Evolutionary conservation across 108 stramenopile species (phyloP).

Genomic region (Seminavis robusta): DNA sequence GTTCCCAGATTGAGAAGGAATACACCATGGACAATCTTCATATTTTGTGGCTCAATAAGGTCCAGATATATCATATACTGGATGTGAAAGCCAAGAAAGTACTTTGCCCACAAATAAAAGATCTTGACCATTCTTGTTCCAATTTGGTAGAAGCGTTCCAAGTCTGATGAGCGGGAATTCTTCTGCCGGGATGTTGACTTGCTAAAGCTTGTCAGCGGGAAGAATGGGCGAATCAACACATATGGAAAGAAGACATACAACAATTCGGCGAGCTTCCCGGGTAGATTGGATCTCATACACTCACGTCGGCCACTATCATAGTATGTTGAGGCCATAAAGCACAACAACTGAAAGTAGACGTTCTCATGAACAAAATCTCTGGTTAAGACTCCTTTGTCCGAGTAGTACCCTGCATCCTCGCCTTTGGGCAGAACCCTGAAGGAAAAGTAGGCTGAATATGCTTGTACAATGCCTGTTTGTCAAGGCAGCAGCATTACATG

Average conservation of each 20-base stretch:
- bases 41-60: slow-evolving; percentile 8
- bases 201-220: slow-evolving; percentile 29
- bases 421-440: slow-evolving; percentile 41
- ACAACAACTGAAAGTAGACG: slow-evolving; percentile 26
- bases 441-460: slow-evolving; percentile 24
- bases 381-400: slow-evolving; percentile 33
- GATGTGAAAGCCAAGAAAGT: slow-evolving; percentile 42
- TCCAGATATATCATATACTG: slow-evolving; percentile 32
- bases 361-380: slow-evolving; percentile 44
- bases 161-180: slow-evolving; percentile 12
- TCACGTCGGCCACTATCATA: slow-evolving; percentile 18
- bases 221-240: slow-evolving; percentile 27
- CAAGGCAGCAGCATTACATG: no score
- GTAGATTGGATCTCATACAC: slow-evolving; percentile 3
- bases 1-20: slow-evolving; percentile 34
- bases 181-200: slow-evolving; percentile 16
- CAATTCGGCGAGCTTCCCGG: slow-evolving; percentile 21
- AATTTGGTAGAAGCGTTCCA: slow-evolving; percentile 22
- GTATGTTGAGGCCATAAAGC: slow-evolving; percentile 24
- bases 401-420: slow-evolving; percentile 41
- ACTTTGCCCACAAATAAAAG: slow-evolving; percentile 44
- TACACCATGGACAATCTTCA: slow-evolving; percentile 28
- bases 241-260: slow-evolving; percentile 34
- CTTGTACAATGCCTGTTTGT: slow-evolving; percentile 27
- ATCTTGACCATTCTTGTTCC: slow-evolving; percentile 29